phyloP scores from a whole-genome alignment of 345 rosid genomes.

The Angophora floribunda region DNA sequence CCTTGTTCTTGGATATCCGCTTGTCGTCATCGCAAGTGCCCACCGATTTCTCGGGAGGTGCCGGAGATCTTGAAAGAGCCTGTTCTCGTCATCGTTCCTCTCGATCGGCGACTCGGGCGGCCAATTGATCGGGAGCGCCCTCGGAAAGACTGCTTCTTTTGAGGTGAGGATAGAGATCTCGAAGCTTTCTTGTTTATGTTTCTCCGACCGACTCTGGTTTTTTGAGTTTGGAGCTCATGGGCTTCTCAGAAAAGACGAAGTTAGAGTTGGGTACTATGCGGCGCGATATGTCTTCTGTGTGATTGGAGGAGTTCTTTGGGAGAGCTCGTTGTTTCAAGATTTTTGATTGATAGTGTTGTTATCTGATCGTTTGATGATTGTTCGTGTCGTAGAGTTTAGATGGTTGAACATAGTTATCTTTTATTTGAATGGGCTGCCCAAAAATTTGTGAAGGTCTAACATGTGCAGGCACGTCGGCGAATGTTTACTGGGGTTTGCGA shows the following conservation, averaged over 20 bases:
- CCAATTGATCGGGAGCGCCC: background rate
- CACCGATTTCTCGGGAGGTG: background rate
- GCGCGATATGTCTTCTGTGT: background rate
- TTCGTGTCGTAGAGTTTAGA: background rate
- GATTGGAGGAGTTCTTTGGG: background rate
- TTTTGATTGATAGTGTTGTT: background rate
- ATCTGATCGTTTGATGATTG: background rate
- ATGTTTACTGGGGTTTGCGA: background rate
- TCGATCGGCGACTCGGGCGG: background rate
- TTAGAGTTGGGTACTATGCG: background rate
- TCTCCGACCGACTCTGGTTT: background rate
- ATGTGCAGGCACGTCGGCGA: background rate
- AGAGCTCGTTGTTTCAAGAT: background rate
- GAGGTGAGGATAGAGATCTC: background rate
- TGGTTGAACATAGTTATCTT: background rate
- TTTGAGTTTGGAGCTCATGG: background rate
- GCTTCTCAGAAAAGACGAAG: background rate
- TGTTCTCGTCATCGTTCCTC: background rate
- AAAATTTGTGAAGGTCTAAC: background rate
- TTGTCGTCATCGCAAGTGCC: background rate
- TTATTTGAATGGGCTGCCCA: background rate
- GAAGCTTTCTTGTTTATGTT: background rate
- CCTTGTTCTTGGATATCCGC: background rate
- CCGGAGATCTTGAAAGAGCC: background rate
- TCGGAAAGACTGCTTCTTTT: background rate